Conservation (phyloP, 2,329 filamentous ascomycete genomes). For the Microdochium trichocladiopsis region DNA sequence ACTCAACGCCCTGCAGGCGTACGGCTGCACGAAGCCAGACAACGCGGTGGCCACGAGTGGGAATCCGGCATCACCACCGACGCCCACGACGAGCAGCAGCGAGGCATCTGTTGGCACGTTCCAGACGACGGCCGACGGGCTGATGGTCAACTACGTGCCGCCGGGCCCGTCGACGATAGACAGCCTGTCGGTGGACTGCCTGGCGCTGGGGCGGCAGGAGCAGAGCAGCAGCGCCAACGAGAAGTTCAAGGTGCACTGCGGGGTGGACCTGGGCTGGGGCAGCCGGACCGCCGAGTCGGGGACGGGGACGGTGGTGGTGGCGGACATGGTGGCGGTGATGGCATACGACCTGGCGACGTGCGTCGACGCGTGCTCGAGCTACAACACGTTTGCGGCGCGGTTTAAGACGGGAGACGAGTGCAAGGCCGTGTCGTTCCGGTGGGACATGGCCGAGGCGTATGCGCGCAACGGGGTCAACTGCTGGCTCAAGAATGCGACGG, state of each 20-base stretch:
- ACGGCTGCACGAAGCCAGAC: background rate
- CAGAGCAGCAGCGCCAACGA: background rate
- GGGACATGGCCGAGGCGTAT: background rate
- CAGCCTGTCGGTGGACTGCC: background rate
- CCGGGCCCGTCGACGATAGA: background rate
- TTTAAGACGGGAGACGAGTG: background rate
- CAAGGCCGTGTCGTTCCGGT: background rate
- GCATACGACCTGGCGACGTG: background rate
- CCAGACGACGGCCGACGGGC: background rate
- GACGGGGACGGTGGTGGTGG: background rate
- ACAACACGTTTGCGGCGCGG: background rate
- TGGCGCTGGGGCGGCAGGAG: background rate
- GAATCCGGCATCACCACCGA: background rate
- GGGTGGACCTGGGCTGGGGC: background rate
- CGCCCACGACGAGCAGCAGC: background rate
- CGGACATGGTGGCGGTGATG: background rate
- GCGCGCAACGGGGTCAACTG: background rate
- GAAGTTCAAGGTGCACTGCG: background rate
- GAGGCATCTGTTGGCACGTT: no score
- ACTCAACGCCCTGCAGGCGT: background rate
- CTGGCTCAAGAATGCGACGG: background rate
- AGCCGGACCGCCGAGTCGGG: background rate
- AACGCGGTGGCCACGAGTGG: background rate
- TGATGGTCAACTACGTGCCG: background rate
- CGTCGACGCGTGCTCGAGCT: background rate